These are phyloP conservation scores for Chrysanthemum lavandulifolium DNA, from an alignment of 129 eudicot genomes.

Conservation along the genomic window DNA sequence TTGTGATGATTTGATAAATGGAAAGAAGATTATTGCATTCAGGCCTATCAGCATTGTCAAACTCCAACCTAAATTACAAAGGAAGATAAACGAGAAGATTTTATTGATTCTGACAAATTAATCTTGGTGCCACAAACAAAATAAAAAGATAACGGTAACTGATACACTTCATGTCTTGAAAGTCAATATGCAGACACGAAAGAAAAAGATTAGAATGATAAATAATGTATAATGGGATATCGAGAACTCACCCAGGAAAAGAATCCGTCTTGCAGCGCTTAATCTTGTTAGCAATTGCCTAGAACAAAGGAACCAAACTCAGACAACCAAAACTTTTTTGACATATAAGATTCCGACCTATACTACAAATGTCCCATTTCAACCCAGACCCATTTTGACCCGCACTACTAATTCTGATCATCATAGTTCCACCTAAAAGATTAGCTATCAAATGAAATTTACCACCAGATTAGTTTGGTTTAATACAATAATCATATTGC, in stretches of 20 bases:
- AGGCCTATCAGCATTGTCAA: constrained; percentile 88
- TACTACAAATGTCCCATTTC: background rate
- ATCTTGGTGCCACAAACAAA: background rate
- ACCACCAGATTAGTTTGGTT: too few relatives aligned
- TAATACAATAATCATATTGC: too few relatives aligned
- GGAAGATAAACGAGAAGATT: constrained; percentile 4
- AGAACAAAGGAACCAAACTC: constrained; percentile 11
- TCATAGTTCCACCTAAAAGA: too few relatives aligned
- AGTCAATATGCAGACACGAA: constrained; percentile 2
- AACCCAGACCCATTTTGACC: background rate
- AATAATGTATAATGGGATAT: background rate
- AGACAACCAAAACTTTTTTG: background rate
- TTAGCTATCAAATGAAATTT: too few relatives aligned
- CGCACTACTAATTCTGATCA: background rate
- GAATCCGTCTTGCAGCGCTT: constrained; percentile 99
- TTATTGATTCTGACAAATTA: constrained; percentile 7
- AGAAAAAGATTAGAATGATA: background rate
- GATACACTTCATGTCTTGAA: background rate
- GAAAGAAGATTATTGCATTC: constrained; percentile 94
- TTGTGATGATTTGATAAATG: constrained; percentile 78
- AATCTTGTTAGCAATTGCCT: constrained; percentile 91
- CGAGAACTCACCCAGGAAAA: constrained; percentile 60
- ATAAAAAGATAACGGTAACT: constrained; percentile 2
- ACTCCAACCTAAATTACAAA: constrained; percentile 67
- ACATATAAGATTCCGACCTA: background rate